Conservation (phyloP, 192 early-diverging fungal species). For the Dissophora globulifera region DNA sequence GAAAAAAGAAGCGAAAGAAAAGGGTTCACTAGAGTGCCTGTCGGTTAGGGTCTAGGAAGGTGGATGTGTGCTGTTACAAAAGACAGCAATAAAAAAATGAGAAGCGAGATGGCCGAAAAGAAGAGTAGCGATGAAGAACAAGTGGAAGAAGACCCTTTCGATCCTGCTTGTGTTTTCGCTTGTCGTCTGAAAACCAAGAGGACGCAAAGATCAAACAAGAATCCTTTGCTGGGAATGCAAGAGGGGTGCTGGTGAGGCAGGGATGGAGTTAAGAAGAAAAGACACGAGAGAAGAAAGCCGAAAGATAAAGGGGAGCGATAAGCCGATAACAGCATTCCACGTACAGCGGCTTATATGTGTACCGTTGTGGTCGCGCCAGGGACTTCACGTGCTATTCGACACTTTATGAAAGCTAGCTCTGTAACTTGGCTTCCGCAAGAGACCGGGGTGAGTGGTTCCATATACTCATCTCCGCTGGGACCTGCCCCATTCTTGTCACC, state of each 20-base stretch:
- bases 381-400: not conserved
- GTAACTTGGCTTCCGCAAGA: slow-evolving; percentile 44
- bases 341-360: too few species aligned
- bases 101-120: not conserved
- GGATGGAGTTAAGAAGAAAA: too few species aligned
- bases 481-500: slow-evolving; percentile 15
- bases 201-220: not conserved
- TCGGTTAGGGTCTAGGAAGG: slow-evolving; percentile 47
- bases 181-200: slow-evolving; percentile 25
- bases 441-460: slow-evolving; percentile 43
- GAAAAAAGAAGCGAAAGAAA: slow-evolving; percentile 6
- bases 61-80: too few species aligned
- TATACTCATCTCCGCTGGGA: slow-evolving; percentile 38
- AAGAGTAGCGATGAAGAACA: not conserved
- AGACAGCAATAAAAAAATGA: slow-evolving; percentile 9
- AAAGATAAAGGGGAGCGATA: too few species aligned
- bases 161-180: slow-evolving; percentile 8
- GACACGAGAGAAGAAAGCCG: too few species aligned
- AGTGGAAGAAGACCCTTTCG: not conserved
- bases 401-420: too few species aligned
- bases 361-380: not conserved
- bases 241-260: too few species aligned
- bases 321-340: too few species aligned
- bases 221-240: not conserved
- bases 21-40: slow-evolving; percentile 48